A percentile compares a stretch with the other conserved stretches of the same genome.
These are phyloP conservation scores for Leccinum sublutescens DNA, from an alignment of 768 basidiomycete species.

Conservation along the genomic window DNA sequence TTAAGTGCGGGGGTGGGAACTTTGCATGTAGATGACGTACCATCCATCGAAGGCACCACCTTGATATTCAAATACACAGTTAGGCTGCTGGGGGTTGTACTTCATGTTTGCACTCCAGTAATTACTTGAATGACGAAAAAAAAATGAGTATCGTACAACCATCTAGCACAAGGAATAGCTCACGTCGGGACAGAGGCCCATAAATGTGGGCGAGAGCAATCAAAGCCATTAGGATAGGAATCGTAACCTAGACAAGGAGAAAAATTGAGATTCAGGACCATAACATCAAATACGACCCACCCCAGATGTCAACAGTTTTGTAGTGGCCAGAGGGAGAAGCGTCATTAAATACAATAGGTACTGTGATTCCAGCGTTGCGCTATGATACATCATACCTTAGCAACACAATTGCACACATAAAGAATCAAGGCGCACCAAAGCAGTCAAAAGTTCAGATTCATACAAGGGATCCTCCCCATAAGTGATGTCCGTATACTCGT, in stretches of 20 bases:
- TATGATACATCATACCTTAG: slow-evolving; percentile 19
- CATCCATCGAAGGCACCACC: slow-evolving; percentile 55
- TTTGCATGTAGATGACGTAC: slow-evolving; percentile 37
- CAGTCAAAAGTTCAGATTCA: slow-evolving; percentile 37
- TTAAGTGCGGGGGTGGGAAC: background rate
- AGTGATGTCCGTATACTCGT: slow-evolving; percentile 45
- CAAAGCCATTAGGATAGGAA: slow-evolving; percentile 51
- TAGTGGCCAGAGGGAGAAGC: slow-evolving; percentile 46
- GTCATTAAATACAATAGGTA: slow-evolving; percentile 49
- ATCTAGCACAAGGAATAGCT: background rate
- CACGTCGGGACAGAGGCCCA: slow-evolving; percentile 47
- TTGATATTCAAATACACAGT: slow-evolving; percentile 26
- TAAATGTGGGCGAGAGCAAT: slow-evolving; percentile 46
- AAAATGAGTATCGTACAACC: background rate
- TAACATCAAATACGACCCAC: slow-evolving; percentile 22
- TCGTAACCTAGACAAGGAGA: slow-evolving; percentile 17
- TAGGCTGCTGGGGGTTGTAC: slow-evolving; percentile 22
- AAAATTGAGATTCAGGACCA: background rate
- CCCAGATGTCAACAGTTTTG: slow-evolving; percentile 48
- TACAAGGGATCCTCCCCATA: slow-evolving; percentile 43
- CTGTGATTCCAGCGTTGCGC: slow-evolving; percentile 43
- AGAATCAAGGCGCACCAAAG: slow-evolving; percentile 18
- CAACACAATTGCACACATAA: background rate
- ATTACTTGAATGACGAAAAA: slow-evolving; percentile 1
- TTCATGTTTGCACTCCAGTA: slow-evolving; percentile 42